These are phyloP conservation scores for Marvania coccoides DNA, from an alignment of 139 green algal genomes.

Conservation along the genomic window DNA sequence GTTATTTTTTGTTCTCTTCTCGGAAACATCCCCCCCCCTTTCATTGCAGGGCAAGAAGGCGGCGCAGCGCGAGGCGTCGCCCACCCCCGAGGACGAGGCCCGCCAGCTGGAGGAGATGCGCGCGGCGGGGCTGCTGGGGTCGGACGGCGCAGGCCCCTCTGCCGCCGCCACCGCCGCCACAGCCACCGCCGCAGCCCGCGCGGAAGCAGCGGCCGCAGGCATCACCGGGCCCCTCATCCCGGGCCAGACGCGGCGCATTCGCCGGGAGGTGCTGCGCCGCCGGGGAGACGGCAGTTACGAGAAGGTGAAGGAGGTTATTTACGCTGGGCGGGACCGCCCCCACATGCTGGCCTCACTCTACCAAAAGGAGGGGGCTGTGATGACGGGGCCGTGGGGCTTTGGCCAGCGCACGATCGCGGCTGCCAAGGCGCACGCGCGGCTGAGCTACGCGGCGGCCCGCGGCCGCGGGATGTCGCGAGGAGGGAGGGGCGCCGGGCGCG, in stretches of 20 bases:
- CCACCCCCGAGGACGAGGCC: conserved; percentile 17
- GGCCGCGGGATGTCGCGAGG: conserved; percentile 12
- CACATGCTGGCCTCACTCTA: conserved; percentile 28
- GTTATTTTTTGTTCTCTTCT: too few relatives aligned
- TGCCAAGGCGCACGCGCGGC: conserved; percentile 2
- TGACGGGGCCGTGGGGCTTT: conserved; percentile 24
- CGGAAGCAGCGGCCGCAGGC: neutral
- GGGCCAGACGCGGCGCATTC: conserved; percentile 5
- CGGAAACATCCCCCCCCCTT: too few relatives aligned
- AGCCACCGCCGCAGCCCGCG: neutral
- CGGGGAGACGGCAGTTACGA: neutral
- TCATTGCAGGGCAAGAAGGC: conserved; percentile 21
- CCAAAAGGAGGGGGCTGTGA: conserved; percentile 13
- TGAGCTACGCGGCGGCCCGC: conserved; percentile 22
- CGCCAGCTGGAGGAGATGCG: conserved; percentile 26
- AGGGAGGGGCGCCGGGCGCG: neutral
- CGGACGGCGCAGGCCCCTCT: neutral
- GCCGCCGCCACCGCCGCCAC: neutral
- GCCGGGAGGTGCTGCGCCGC: conserved; percentile 12
- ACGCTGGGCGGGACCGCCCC: conserved; percentile 18
- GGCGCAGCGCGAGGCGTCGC: neutral
- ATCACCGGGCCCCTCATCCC: neutral
- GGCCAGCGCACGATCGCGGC: conserved; percentile 6
- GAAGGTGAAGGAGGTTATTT: conserved; percentile 25
- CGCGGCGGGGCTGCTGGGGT: conserved; percentile 12